Conservation (phyloP, 352 stramenopile genomes). For the Pythium diclinum region DNA sequence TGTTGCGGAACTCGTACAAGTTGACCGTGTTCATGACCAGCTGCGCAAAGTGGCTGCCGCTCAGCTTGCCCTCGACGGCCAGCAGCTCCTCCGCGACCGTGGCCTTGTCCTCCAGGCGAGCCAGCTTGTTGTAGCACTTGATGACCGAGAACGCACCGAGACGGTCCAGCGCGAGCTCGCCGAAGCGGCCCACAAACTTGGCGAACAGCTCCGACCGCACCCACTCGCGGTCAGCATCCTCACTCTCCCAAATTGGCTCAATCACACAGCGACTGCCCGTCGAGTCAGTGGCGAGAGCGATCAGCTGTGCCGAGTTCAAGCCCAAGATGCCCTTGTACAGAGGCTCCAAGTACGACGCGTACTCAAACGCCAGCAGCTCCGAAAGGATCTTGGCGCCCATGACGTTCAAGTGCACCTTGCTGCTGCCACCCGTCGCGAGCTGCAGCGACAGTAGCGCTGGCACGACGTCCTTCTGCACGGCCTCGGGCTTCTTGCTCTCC, state of each 20-base stretch:
- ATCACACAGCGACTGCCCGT: slow-evolving; percentile 74
- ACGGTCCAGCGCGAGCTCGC: slow-evolving; percentile 63
- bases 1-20: slow-evolving; percentile 78
- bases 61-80: slow-evolving; percentile 65
- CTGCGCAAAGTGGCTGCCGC: slow-evolving; percentile 77
- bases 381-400: slow-evolving; percentile 74
- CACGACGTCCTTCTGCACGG: slow-evolving; percentile 60
- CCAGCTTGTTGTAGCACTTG: slow-evolving; percentile 74
- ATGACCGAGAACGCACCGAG: slow-evolving; percentile 79
- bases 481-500: slow-evolving; percentile 76
- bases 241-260: slow-evolving; percentile 76
- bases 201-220: slow-evolving; percentile 62
- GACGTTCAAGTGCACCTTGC: slow-evolving; percentile 73
- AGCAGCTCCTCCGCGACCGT: slow-evolving; percentile 70
- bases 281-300: slow-evolving; percentile 74
- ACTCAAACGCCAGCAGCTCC: slow-evolving; percentile 64
- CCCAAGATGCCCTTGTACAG: slow-evolving; percentile 63
- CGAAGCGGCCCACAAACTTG: slow-evolving; percentile 70
- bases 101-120: slow-evolving; percentile 50
- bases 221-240: slow-evolving; percentile 51
- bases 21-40: slow-evolving; percentile 79
- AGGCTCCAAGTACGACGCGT: slow-evolving; percentile 40
- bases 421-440: slow-evolving; percentile 47
- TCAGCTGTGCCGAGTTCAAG: slow-evolving; percentile 64
- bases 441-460: slow-evolving; percentile 62